A percentile compares a stretch with the other conserved stretches of the same genome.
Conservation (phyloP, 495 filamentous ascomycete species). For the Hypomontagnella monticulosa region DNA sequence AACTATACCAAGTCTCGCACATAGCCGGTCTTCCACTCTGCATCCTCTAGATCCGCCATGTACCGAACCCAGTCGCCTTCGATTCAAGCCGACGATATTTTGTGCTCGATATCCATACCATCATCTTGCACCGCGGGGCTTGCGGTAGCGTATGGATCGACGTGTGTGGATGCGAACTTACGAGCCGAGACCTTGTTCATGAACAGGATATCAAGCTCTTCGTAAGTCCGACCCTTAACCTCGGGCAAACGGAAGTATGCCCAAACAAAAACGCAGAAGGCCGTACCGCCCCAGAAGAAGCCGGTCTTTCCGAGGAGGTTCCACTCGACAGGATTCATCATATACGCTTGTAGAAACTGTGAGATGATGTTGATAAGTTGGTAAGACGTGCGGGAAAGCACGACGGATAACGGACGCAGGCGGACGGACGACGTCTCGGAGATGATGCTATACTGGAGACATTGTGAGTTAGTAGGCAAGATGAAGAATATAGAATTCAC, state of each 20-base stretch:
- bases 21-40: no score
- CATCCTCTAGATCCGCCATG: no score
- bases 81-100: slow-evolving; percentile 1
- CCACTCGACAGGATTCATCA: slow-evolving; percentile 57
- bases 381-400: slow-evolving; percentile 64
- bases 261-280: slow-evolving; percentile 51
- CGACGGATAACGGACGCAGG: slow-evolving; percentile 60
- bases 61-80: no score
- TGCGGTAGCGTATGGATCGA: slow-evolving; percentile 37
- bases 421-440: slow-evolving; percentile 61
- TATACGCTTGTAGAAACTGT: slow-evolving; percentile 67
- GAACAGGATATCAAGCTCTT: slow-evolving; percentile 64
- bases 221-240: slow-evolving; percentile 53
- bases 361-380: slow-evolving; percentile 66
- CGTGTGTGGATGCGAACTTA: slow-evolving; percentile 50
- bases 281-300: slow-evolving; percentile 61
- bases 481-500: slow-evolving; percentile 32
- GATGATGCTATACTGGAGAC: slow-evolving; percentile 57
- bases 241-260: slow-evolving; percentile 45
- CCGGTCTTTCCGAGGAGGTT: slow-evolving; percentile 54
- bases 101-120: slow-evolving; percentile 9
- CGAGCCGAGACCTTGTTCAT: slow-evolving; percentile 53
- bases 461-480: slow-evolving; percentile 33
- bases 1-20: no score
- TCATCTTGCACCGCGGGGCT: slow-evolving; percentile 1